Evolutionary conservation across 164 flowering plant species (phyloP).

Genomic region (Buxus sempervirens): DNA sequence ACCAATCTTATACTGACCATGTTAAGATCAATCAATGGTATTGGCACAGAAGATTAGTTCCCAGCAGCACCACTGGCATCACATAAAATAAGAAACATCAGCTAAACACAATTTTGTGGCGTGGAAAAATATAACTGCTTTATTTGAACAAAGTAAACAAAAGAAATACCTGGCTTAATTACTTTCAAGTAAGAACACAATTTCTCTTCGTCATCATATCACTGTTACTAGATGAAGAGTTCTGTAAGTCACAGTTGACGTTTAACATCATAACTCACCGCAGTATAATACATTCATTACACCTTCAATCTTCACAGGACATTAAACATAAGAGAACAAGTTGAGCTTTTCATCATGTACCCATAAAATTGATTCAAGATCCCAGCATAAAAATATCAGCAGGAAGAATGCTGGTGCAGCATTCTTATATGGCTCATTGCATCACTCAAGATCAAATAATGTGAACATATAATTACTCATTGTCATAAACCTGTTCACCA

Average conservation of each 20-base stretch:
- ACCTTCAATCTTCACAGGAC: too few species aligned
- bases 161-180: not conserved
- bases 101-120: not conserved
- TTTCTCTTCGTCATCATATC: not conserved
- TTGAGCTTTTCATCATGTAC: not conserved
- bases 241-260: not conserved
- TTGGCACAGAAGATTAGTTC: not conserved
- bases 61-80: not conserved
- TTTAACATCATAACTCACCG: not conserved
- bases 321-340: not conserved
- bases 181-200: not conserved
- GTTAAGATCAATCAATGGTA: not conserved
- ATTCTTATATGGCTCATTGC: not conserved
- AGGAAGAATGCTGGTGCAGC: too few species aligned
- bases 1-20: too few species aligned
- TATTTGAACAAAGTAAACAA: not conserved
- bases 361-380: too few species aligned
- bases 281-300: not conserved
- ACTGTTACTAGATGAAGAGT: not conserved
- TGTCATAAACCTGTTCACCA: slow-evolving; percentile 11
- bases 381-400: not conserved
- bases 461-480: slow-evolving; percentile 2
- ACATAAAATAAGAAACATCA: not conserved
- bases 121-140: not conserved
- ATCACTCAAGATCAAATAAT: not conserved